Base-by-base conservation (phyloP, 345 rosid species). In the Salix caprea region DNA sequence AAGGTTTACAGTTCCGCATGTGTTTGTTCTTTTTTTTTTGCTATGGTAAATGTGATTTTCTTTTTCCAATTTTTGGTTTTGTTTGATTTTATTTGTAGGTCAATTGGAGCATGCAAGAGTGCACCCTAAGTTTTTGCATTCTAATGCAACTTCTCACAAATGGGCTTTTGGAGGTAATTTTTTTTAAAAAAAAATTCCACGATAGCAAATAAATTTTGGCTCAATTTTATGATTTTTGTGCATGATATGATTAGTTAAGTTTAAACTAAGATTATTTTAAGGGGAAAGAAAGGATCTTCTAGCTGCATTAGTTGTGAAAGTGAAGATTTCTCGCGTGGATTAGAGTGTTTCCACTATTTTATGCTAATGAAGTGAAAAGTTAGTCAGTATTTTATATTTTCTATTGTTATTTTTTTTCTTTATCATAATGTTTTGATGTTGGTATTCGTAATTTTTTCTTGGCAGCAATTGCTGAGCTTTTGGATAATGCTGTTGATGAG, bases 91-190 rank as follows among this genome's bases (percentile, higher is more conserved):
- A 21, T 61, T 67, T 79, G 34, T 76, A 95, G 99, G 82, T 69
- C 46, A 79, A 70, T 65, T 96, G 84, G 98, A 96, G 83, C 94
- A 93, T 82, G 98, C 99, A 28, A 90, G 98, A 71, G 90, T 96
- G 32, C 96, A 96, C 84, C 98, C 97, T 15, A 93, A 93, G 86
- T 93, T 96, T 87, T 92, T 96, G 71, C 98, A 96, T 74, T 96
- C 98, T 5, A 96, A 96, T 90, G 99, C 99, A 54, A 93, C 99
- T 80, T 96, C 99, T 54, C 99, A 96, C 79, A 96, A 96, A 78
- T 93, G 98, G 99, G 96, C 96, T n/a, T 92, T 96, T 85, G 99
- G 98, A 85, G 99, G 99, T 93, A 62, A 72, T 68, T 26, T 54
- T 68, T 7, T 60, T 42, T 9, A 4, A 4, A 14, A 48, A 48